These are phyloP conservation scores for Sergeia podlipaevii DNA, from an alignment of 208 protist genomes.

Conservation along the genomic window DNA sequence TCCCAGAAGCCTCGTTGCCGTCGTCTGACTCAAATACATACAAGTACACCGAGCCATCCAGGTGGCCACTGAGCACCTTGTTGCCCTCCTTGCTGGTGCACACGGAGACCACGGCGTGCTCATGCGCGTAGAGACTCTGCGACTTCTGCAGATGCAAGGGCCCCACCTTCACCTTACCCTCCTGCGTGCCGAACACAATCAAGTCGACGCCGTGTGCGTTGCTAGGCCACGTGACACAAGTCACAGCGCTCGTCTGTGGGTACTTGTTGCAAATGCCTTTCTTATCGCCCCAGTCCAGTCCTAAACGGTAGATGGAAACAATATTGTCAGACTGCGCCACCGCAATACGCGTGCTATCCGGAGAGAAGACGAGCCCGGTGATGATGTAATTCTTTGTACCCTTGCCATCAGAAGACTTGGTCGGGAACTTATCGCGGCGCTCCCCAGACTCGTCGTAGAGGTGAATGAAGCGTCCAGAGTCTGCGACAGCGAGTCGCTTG, in stretches of 20 bases:
- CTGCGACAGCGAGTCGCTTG: conserved; percentile 90
- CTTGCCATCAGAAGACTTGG: conserved; percentile 89
- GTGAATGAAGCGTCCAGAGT: conserved; percentile 84
- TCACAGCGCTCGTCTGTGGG: conserved; percentile 82
- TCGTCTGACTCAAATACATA: conserved; percentile 90
- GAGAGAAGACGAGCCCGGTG: conserved; percentile 93
- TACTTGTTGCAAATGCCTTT: conserved; percentile 98
- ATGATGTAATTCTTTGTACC: conserved; percentile 85
- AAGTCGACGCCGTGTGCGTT: conserved; percentile 89
- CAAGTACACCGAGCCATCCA: conserved; percentile 89
- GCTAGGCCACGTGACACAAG: conserved; percentile 92
- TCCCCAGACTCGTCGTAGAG: conserved; percentile 96
- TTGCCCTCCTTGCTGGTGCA: conserved; percentile 67
- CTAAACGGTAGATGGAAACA: conserved; percentile 97
- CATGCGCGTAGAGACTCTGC: conserved; percentile 90
- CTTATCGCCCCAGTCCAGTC: conserved; percentile 96
- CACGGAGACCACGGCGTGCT: conserved; percentile 88
- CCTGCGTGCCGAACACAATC: conserved; percentile 91
- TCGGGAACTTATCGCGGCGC: conserved; percentile 94
- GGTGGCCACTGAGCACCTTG: conserved; percentile 88
- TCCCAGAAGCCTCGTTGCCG: conserved; percentile 43
- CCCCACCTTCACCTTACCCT: conserved; percentile 94
- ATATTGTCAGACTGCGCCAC: conserved; percentile 96
- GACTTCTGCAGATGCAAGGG: conserved; percentile 94
- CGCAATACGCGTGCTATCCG: conserved; percentile 94